Evolutionary conservation across 176 grass and related monocot species (phyloP), one percentile per base, ranked within the genome.

Genomic region (Avena sativa): DNA sequence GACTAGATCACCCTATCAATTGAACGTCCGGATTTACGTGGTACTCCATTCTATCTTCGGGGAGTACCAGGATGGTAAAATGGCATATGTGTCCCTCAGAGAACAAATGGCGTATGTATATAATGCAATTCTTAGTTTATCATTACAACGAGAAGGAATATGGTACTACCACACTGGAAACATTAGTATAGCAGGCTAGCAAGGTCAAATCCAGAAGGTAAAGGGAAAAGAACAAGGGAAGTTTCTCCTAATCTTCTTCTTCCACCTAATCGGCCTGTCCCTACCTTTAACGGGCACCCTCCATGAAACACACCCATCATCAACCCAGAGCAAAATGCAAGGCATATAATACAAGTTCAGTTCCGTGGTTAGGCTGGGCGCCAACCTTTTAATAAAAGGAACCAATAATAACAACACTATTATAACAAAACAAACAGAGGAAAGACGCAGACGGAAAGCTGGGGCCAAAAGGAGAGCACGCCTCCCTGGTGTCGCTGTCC

Each of bases 221-320:
- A 57, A 84, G 79, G 38, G 52, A 14, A 12, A 80, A 55, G 26
- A 81, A 59, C 9, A 90, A 53, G 17, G 9, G 36, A 67, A 66
- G 21, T 19, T 58, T 83, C 81, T 65, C 34, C 64, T 67, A 34
- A 67, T 67, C 64, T 36, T 50, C 64, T 36, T 38, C 53, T 43
- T 76, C 79, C 52, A 46, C 53, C 65, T 44, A 83, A 73, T 61
- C 79, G 12, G 28, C 49, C 1, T 83, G 73, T 79, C 88, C 79
- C 71, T 86, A 28, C 71, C 62, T 79, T 79, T 90, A 83, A 79
- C 21, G 16, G 62, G 83, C 61, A 90, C 16, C 51, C 64, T 78
- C 71, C 53, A 71, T 71, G 62, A 79, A 71, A 82, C 72, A 72
- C 88, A 68, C 50, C 70, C 81, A 84, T 71, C 36, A 49, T 84